Evolutionary conservation across 2,329 filamentous ascomycete species (phyloP).

Genomic region (Sporothrix pallida): DNA sequence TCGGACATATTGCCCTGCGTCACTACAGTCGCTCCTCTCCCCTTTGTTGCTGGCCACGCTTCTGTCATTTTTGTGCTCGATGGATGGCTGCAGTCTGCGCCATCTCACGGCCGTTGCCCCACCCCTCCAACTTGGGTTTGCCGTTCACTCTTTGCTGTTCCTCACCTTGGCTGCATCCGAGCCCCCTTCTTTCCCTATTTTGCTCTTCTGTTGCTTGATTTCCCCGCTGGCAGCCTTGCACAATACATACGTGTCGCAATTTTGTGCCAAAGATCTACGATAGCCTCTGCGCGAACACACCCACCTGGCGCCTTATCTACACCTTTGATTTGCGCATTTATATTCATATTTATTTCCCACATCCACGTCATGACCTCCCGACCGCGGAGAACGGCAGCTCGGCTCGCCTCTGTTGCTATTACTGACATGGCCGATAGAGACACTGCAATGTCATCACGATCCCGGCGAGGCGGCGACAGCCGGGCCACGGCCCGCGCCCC

Average conservation of each 20-base stretch:
- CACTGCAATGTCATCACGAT: constrained; percentile 55
- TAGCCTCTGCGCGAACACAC: background rate
- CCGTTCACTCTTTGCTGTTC: background rate
- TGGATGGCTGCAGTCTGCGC: constrained; percentile 3
- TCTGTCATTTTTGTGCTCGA: background rate
- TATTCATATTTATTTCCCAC: background rate
- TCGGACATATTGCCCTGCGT: constrained; percentile 7
- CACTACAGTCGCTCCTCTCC: background rate
- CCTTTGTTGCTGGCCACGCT: background rate
- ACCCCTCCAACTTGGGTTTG: constrained; percentile 23
- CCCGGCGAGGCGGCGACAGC: constrained; percentile 57
- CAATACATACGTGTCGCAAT: background rate
- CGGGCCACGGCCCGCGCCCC: constrained; percentile 49
- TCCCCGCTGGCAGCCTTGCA: background rate
- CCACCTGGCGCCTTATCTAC: background rate
- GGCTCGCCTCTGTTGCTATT: constrained; percentile 53
- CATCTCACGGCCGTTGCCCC: constrained; percentile 23
- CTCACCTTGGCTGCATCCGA: background rate
- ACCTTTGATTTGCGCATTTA: background rate
- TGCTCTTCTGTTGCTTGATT: background rate
- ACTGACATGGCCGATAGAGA: constrained; percentile 60
- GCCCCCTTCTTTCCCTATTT: background rate
- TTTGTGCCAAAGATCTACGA: background rate
- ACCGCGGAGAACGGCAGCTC: constrained; percentile 55
- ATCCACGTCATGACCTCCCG: constrained; percentile 52